Evolutionary conservation across 2,329 filamentous ascomycete species (phyloP).

Genomic region (Diaporthe aspalathi): DNA sequence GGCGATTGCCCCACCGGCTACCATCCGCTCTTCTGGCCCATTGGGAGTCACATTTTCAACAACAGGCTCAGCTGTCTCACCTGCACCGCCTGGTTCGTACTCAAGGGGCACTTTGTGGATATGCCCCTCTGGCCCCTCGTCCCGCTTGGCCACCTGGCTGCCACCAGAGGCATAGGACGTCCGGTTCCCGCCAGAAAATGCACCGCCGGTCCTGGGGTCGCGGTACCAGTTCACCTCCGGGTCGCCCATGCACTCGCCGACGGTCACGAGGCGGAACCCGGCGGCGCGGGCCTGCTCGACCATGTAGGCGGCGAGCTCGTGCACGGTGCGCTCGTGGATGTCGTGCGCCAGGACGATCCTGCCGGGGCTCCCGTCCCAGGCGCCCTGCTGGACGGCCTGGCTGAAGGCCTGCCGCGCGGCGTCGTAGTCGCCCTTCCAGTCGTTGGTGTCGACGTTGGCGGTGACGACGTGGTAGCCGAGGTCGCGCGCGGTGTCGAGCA

Average conservation of each 20-base stretch:
- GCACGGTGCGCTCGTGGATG: slow-evolving; percentile 59
- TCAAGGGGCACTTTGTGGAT: neutral
- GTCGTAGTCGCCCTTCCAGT: slow-evolving; percentile 38
- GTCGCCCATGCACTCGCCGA: slow-evolving; percentile 67
- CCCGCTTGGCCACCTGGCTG: neutral
- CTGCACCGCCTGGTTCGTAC: too few relatives aligned
- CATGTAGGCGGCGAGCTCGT: slow-evolving; percentile 59
- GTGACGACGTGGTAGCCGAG: slow-evolving; percentile 53
- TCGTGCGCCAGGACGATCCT: slow-evolving; percentile 53
- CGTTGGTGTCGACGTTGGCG: slow-evolving; percentile 44
- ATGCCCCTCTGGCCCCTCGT: neutral
- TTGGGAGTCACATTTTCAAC: neutral
- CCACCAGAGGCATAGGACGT: neutral
- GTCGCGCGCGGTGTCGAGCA: slow-evolving; percentile 40
- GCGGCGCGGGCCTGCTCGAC: slow-evolving; percentile 53
- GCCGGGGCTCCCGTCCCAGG: neutral
- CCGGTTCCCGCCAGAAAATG: neutral
- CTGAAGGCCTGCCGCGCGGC: slow-evolving; percentile 31
- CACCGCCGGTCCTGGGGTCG: slow-evolving; percentile 24
- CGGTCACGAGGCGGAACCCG: slow-evolving; percentile 61
- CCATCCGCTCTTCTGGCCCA: neutral
- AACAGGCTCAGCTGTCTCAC: neutral
- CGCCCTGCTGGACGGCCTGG: slow-evolving; percentile 12
- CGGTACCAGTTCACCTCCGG: slow-evolving; percentile 65
- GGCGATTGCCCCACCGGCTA: too few relatives aligned